Conservation (phyloP, 305 asterid genomes). For the Fraxinus nigra region DNA sequence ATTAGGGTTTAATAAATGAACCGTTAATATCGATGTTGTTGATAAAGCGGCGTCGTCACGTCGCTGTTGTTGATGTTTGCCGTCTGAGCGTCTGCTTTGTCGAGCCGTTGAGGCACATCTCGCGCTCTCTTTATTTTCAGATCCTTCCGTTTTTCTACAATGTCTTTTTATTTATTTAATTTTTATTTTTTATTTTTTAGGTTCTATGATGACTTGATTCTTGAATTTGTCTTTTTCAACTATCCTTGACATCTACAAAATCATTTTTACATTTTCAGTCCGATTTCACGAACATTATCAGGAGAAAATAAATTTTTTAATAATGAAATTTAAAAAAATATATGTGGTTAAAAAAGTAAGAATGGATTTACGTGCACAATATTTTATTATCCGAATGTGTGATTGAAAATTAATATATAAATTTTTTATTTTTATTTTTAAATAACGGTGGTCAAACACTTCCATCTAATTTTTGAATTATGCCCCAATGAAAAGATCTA, state of each 20-base stretch:
- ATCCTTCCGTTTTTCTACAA: constrained; percentile 21
- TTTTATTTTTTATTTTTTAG: neutral
- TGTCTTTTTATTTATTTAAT: neutral
- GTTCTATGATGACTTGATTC: neutral
- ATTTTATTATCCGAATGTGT: neutral
- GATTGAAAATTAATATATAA: too few relatives aligned
- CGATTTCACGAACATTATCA: neutral
- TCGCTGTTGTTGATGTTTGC: constrained; percentile 31
- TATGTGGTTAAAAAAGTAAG: too few relatives aligned
- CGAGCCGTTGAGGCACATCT: constrained; percentile 37
- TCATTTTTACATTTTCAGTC: neutral
- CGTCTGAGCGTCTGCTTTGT: constrained; percentile 19
- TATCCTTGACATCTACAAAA: neutral
- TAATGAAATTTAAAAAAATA: too few relatives aligned
- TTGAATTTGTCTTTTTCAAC: neutral
- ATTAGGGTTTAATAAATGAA: constrained; percentile 34
- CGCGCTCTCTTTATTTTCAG: constrained; percentile 49
- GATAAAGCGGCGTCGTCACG: constrained; percentile 34
- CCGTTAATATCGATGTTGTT: constrained; percentile 23
- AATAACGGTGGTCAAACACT: too few relatives aligned
- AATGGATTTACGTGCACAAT: neutral
- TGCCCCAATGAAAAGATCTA: too few relatives aligned
- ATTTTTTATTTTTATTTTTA: too few relatives aligned
- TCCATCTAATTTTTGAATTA: too few relatives aligned
- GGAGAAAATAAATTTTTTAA: neutral